Evolutionary conservation across 345 rosid species (phyloP).

Genomic region (Hypericum perforatum): DNA sequence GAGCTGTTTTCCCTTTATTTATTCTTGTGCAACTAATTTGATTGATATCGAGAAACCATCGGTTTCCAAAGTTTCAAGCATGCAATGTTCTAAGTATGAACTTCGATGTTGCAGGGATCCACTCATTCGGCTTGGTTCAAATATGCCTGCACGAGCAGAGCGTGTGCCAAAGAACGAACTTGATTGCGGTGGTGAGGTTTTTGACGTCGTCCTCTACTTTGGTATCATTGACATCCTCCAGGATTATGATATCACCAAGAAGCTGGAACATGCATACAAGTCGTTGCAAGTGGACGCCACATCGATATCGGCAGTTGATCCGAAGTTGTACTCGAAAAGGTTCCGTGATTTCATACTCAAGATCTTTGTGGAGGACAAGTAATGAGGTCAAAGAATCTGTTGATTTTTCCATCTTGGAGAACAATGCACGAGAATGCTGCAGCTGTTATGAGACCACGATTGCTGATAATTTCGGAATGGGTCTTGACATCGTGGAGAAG

Average conservation of each 20-base stretch:
- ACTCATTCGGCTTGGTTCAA: conserved; percentile 37
- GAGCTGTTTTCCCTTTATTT: conserved; percentile 5
- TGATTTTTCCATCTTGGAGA: no score
- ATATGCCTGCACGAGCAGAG: conserved; percentile 50
- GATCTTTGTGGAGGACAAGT: no score
- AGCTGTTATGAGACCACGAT: no score
- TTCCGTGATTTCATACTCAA: conserved; percentile 13
- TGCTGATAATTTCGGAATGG: no score
- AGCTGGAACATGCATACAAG: conserved; percentile 32
- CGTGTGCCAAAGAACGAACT: conserved; percentile 23
- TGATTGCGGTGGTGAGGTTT: conserved; percentile 20
- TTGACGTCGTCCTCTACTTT: conserved; percentile 18
- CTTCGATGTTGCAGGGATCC: conserved; percentile 27
- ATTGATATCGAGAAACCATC: no score
- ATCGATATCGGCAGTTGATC: conserved; percentile 29
- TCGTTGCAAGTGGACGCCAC: conserved; percentile 28
- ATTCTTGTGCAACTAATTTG: background rate
- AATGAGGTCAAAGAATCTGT: no score
- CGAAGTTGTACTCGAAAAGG: conserved; percentile 22
- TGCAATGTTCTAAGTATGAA: no score
- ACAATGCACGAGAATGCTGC: no score
- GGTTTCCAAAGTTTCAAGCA: no score
- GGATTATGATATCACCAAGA: conserved; percentile 27
- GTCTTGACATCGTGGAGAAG: no score
- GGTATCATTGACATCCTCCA: conserved; percentile 30